Base-by-base conservation (phyloP, 2,329 filamentous ascomycete genomes). In the Fusarium odoratissimum region DNA sequence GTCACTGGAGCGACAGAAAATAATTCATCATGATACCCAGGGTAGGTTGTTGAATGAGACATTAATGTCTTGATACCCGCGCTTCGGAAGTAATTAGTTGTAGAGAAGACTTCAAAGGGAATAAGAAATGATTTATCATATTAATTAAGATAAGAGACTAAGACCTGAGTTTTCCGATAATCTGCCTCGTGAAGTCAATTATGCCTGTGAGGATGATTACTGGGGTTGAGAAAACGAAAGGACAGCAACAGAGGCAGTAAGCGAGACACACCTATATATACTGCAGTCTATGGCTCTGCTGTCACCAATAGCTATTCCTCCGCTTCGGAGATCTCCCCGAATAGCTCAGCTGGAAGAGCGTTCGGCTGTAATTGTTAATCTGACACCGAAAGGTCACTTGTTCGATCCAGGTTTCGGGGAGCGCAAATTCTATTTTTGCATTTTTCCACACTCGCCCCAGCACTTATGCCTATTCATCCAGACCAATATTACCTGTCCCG, bases 291-390 rank as follows among this genome's bases (percentile, higher is more conserved):
- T 0, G 0, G 0, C 4, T 6, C 1, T 2, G 5, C 21, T 35
- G 11, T 21, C 28, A 44, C 41, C 31, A 58, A 60, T 46, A 19
- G 37, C 51, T 58, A 42, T 48, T 60, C 57, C 57, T 60, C 57
- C 35, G 57, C 13, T 51, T 28, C 45, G 57, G 57, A 60, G 57
- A 60, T 52, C 28, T 56, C 65, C 65, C 65, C 65, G 65, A 68
- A 49, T 68, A 68, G 65, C 65, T 68, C 65, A 68, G 65, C 48
- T 68, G 65, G 65, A 68, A 68, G 65, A 68, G 65, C 65, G 65
- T 68, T 68, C 65, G 65, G 55, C 65, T 68, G 65, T 68, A 68
- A 68, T 40, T 65, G 65, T n/a, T 28, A 52, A 52, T 28, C 40
- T 49, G 46, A 49, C 40, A 68, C 55, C 65, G 65, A 68, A 68